Conservation (phyloP, 1,284 basidiomycete genomes). For the Trichosporon ovoides region DNA sequence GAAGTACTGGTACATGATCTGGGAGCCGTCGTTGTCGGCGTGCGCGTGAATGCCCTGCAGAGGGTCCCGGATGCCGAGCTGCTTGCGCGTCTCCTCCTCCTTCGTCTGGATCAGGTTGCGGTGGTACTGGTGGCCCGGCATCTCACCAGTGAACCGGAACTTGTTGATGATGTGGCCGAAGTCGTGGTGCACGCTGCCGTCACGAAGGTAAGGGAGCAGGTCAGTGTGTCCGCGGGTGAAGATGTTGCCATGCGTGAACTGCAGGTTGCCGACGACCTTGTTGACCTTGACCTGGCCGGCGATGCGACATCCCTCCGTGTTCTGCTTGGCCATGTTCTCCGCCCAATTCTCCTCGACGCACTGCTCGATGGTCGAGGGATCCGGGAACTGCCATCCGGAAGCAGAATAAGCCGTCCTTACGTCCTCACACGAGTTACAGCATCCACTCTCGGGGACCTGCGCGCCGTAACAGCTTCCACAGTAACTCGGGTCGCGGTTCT, state of each 20-base stretch:
- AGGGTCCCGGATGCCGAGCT: conserved; percentile 75
- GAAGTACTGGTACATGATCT: conserved; percentile 22
- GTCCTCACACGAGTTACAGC: conserved; percentile 95
- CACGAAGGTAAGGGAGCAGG: conserved; percentile 84
- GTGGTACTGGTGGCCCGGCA: conserved; percentile 55
- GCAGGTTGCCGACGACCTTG: conserved; percentile 82
- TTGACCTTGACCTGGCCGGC: conserved; percentile 88
- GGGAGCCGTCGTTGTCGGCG: not conserved
- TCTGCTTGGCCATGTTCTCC: conserved; percentile 86
- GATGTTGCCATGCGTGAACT: conserved; percentile 76
- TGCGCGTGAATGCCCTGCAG: conserved; percentile 58
- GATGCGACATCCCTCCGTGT: conserved; percentile 90
- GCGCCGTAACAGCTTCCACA: conserved; percentile 99
- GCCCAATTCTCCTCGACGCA: conserved; percentile 93
- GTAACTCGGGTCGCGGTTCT: conserved; percentile 60
- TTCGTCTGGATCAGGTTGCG: conserved; percentile 49
- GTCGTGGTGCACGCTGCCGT: conserved; percentile 73
- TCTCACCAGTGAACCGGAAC: conserved; percentile 74
- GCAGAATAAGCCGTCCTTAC: conserved; percentile 85
- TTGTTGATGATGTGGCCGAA: conserved; percentile 86
- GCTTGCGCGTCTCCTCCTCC: conserved; percentile 60
- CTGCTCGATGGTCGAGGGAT: conserved; percentile 87
- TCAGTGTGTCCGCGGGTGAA: conserved; percentile 86
- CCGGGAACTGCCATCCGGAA: conserved; percentile 89
- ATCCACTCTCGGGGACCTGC: conserved; percentile 68